phyloP scores from a whole-genome alignment of 2,329 filamentous ascomycete species.

The Teratosphaeria epicoccoides region DNA sequence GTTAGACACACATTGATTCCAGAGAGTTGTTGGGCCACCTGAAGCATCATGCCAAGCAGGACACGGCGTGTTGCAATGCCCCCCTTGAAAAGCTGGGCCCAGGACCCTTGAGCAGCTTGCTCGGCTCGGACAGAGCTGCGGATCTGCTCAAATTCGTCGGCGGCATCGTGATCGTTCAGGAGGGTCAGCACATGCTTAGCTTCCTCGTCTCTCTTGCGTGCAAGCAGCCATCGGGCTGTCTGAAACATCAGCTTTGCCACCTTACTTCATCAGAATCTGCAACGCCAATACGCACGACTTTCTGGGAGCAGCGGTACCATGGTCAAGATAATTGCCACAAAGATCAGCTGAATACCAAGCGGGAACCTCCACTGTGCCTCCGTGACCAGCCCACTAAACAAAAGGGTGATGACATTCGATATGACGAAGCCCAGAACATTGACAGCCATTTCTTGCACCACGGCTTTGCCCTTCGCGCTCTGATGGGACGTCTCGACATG shows the following conservation, averaged over 20 bases:
- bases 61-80: constrained; percentile 13
- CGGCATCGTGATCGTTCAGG: constrained; percentile 12
- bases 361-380: constrained; percentile 13
- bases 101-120: constrained; percentile 14
- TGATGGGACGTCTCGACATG: constrained; percentile 21
- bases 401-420: constrained; percentile 15
- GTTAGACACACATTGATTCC: constrained; percentile 21
- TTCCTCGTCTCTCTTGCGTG: constrained; percentile 12
- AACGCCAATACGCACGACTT: constrained; percentile 3
- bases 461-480: constrained; percentile 11
- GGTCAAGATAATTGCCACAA: constrained; percentile 12
- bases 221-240: constrained; percentile 13
- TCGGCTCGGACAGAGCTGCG: constrained; percentile 13
- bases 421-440: constrained; percentile 14
- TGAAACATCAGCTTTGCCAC: neutral
- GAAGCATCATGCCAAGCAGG: constrained; percentile 14
- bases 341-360: constrained; percentile 15
- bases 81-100: constrained; percentile 15
- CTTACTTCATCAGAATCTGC: no score
- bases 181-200: constrained; percentile 8
- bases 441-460: constrained; percentile 15
- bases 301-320: constrained; percentile 14
- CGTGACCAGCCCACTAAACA: constrained; percentile 10
- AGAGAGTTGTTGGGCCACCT: constrained; percentile 43
- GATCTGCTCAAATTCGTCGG: constrained; percentile 13